Evolutionary conservation across 192 early-diverging fungal species (phyloP), one percentile per base, ranked within the genome.

Genomic region (Coemansia interrupta): DNA sequence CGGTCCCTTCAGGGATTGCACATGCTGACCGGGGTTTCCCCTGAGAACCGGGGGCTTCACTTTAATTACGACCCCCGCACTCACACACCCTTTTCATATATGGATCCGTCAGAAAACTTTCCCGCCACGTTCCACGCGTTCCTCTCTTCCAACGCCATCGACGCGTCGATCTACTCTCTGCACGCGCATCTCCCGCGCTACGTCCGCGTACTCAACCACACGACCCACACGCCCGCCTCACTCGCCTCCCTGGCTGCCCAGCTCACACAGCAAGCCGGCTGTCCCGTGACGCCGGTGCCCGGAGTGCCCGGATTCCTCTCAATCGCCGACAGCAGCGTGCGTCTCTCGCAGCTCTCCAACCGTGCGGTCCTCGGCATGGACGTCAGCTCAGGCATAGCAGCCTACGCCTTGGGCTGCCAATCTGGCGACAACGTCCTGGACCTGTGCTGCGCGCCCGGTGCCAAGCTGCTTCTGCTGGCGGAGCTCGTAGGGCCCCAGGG

Each of bases 381-480:
- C 67, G 73, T 93, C 15, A 86, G 91, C 56, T 94, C 92, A 3
- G 96, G 86, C 0, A 80, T 96, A 1, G 92, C 94, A 0, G 91
- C 90, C 0, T 63, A 84, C 28, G 88, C 94, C 4, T 74, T 98
- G 14, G 83, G 83, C 1, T 68, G 94, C 0, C 47, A 84, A 9
- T 78, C 83, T 0, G 80, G 87, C 39, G 89, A 98, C 53, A 90
- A 97, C 65, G 87, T 97, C 3, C 80, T 98, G 14, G 96, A 94
- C 59, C 78, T 92, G 23, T 96, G 90, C 59, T 92, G 86, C 56
- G 91, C 91, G 3, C 89, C 92, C 48, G 92, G 96, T 0, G 88
- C 86, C 20, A 98, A 98, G 59, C 81, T 98, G 15, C 87, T 90
- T 56, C 81, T 90, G 61, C 74, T 95, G 20, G 77, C 85, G 5